Evolutionary conservation across 306 rosid genomes (phyloP).

Genomic region (Sindora glabra): DNA sequence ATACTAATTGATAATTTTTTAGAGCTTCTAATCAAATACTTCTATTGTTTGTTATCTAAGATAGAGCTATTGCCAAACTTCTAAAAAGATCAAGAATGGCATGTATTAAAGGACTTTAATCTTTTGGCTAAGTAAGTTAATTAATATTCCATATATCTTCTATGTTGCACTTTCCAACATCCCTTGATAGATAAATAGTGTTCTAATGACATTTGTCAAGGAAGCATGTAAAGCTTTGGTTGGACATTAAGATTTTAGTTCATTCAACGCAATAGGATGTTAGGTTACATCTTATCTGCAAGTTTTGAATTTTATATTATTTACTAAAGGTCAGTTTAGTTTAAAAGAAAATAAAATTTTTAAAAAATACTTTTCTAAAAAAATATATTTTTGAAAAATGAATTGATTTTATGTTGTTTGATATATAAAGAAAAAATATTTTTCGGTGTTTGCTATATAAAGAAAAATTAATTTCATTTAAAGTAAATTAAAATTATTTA

Average conservation of each 20-base stretch:
- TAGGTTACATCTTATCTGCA: conserved; percentile 50
- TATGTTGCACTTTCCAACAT: conserved; percentile 2
- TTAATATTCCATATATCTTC: conserved; percentile 15
- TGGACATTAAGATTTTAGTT: conserved; percentile 90
- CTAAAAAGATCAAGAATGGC: conserved; percentile 87
- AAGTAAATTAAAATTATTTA: too few species aligned
- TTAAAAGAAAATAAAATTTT: too few species aligned
- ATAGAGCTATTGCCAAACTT: conserved; percentile 69
- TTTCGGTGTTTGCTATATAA: too few species aligned
- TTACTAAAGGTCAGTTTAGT: background rate
- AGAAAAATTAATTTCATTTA: too few species aligned
- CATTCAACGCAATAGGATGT: conserved; percentile 90
- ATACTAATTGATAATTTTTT: background rate
- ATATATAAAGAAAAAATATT: too few species aligned
- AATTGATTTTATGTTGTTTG: too few species aligned
- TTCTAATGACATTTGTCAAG: conserved; percentile 31
- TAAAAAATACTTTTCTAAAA: too few species aligned
- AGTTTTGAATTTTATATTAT: background rate
- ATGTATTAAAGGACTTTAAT: conserved; percentile 66
- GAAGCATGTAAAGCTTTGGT: conserved; percentile 83
- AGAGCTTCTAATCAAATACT: conserved; percentile 47
- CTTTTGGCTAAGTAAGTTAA: conserved; percentile 76
- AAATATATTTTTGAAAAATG: too few species aligned
- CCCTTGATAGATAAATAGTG: background rate
- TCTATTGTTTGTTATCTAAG: conserved; percentile 74